A percentile compares a stretch with the other conserved stretches of the same genome.
Conservation (phyloP, 179 eudicot genomes). For the Beta macrorhiza region DNA sequence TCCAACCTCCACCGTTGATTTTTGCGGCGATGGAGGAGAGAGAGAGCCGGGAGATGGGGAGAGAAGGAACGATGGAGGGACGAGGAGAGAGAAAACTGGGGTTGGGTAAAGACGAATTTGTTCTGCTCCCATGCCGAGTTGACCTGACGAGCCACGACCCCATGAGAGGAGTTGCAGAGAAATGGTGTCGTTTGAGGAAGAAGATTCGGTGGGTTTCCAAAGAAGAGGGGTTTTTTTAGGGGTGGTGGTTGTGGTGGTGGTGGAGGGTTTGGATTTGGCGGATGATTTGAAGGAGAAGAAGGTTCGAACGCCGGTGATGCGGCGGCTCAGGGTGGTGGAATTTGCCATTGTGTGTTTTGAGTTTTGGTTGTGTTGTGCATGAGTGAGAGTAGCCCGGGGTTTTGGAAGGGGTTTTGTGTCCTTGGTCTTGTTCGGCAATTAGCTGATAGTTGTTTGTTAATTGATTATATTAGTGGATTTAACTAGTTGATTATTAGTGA, state of each 20-base stretch:
- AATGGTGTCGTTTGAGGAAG: constrained; percentile 13
- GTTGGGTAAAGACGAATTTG: constrained; percentile 60
- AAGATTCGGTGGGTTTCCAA: constrained; percentile 24
- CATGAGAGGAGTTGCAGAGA: constrained; percentile 68
- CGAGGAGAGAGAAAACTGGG: constrained; percentile 45
- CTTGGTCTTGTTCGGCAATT: too few relatives aligned
- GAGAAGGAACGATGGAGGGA: constrained; percentile 39
- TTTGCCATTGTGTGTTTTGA: constrained; percentile 17
- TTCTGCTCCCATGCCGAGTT: constrained; percentile 68
- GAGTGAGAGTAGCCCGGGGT: constrained; percentile 10
- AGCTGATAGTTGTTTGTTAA: too few relatives aligned
- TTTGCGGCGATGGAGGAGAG: constrained; percentile 11
- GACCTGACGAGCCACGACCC: constrained; percentile 93
- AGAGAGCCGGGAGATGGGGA: constrained; percentile 34
- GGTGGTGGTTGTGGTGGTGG: constrained; percentile 12
- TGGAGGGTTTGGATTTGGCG: constrained; percentile 15
- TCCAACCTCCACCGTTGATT: constrained; percentile 38
- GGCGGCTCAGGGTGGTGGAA: constrained; percentile 29
- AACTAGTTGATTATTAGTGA: too few relatives aligned
- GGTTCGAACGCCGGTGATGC: constrained; percentile 20
- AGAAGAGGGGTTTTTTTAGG: constrained; percentile 31
- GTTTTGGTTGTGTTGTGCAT: background rate
- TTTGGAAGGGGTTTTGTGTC: constrained; percentile 9
- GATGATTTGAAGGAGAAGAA: constrained; percentile 31
- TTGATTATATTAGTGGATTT: too few relatives aligned